phyloP scores from a whole-genome alignment of 208 protist species.

The Wallacemonas sp. region DNA sequence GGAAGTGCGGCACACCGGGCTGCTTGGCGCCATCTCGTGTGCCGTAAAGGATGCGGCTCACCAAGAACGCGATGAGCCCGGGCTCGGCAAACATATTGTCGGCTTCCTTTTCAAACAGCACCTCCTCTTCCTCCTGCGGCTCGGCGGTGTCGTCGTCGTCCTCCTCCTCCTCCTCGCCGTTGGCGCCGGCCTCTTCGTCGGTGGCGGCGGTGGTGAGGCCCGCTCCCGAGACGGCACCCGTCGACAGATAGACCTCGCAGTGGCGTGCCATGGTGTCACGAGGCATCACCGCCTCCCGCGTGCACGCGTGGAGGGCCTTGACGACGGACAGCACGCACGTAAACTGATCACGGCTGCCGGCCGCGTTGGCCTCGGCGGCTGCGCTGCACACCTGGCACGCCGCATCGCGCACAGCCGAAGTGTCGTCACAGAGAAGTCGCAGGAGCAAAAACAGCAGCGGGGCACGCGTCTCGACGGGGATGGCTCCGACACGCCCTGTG shows the following conservation, averaged over 20 bases:
- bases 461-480: background rate
- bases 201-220: background rate
- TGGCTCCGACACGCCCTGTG: too few relatives aligned
- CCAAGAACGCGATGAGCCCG: constrained; percentile 47
- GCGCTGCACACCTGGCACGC: constrained; percentile 33
- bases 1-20: background rate
- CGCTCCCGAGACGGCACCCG: background rate
- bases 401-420: constrained; percentile 55
- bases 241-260: constrained; percentile 3
- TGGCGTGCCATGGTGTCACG: background rate
- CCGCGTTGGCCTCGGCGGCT: background rate
- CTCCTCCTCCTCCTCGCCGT: constrained; percentile 15
- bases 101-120: constrained; percentile 85
- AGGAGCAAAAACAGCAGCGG: constrained; percentile 41
- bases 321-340: constrained; percentile 61
- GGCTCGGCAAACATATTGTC: constrained; percentile 87
- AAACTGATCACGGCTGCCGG: constrained; percentile 42
- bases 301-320: constrained; percentile 28
- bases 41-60: constrained; percentile 21
- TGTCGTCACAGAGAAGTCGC: constrained; percentile 78
- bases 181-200: constrained; percentile 3
- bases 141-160: constrained; percentile 25
- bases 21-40: background rate
- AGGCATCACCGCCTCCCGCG: background rate
- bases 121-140: constrained; percentile 41